These are phyloP conservation scores for Dactylella cylindrospora DNA, from an alignment of 2,329 filamentous ascomycete genomes.

Conservation along the genomic window DNA sequence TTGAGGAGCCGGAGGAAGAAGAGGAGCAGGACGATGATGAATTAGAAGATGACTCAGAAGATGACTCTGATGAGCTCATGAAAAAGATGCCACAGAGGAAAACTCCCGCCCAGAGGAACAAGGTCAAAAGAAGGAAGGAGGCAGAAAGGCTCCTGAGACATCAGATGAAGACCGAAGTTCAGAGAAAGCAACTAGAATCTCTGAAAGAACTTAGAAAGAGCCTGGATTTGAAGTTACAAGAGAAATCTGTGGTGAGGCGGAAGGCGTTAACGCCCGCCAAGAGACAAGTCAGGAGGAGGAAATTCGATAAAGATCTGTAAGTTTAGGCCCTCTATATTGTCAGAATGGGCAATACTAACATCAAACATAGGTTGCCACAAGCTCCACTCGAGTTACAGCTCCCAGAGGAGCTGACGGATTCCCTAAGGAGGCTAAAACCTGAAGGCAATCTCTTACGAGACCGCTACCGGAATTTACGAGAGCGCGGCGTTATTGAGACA, in stretches of 20 bases:
- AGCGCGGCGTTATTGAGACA: conserved; percentile 85
- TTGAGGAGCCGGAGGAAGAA: conserved; percentile 67
- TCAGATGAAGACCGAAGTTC: conserved; percentile 72
- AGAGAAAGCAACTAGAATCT: conserved; percentile 69
- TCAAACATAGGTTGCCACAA: conserved; percentile 41
- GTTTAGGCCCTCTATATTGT: conserved; percentile 45
- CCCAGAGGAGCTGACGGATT: conserved; percentile 79
- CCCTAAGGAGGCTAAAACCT: conserved; percentile 78
- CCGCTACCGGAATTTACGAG: conserved; percentile 81
- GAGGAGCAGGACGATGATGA: conserved; percentile 92
- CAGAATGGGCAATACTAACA: conserved; percentile 28
- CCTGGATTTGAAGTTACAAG: conserved; percentile 55
- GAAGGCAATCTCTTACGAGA: conserved; percentile 96
- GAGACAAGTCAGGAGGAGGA: conserved; percentile 51
- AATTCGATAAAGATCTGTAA: conserved; percentile 57
- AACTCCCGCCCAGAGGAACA: conserved; percentile 81
- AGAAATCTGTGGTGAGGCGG: conserved; percentile 51
- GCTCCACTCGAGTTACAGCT: conserved; percentile 71
- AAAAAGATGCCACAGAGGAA: conserved; percentile 62
- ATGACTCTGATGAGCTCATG: conserved; percentile 52
- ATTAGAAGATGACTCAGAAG: conserved; percentile 61
- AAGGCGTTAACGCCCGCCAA: conserved; percentile 57
- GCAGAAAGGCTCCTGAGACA: conserved; percentile 75
- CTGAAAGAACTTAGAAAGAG: conserved; percentile 70
- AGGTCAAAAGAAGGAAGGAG: conserved; percentile 82